Conservation (phyloP, 495 filamentous ascomycete genomes). For the Aspergillus avenaceus region DNA sequence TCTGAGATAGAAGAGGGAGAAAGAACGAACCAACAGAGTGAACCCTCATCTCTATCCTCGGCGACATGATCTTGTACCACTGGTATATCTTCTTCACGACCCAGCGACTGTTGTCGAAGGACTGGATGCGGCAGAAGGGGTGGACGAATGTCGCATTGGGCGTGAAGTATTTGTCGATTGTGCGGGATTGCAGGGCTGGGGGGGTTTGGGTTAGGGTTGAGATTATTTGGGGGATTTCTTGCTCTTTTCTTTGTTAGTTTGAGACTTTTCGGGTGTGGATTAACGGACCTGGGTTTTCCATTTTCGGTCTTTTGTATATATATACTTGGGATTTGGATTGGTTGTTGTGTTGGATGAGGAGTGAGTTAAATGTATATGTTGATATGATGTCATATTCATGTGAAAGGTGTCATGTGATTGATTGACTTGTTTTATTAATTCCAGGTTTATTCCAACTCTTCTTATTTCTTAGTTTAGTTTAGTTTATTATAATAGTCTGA, state of each 20-base stretch:
- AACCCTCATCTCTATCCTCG: conserved; percentile 64
- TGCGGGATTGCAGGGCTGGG: conserved; percentile 55
- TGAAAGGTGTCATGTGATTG: no score
- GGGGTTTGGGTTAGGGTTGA: conserved; percentile 59
- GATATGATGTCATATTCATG: conserved; percentile 9
- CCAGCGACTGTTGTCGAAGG: conserved; percentile 51
- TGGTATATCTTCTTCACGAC: conserved; percentile 67
- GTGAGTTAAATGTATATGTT: background rate
- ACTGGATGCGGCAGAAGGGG: conserved; percentile 72
- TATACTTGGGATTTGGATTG: no score
- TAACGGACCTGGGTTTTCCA: conserved; percentile 39
- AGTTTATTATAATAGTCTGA: no score
- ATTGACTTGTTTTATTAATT: no score
- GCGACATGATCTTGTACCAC: conserved; percentile 84
- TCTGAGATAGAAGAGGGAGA: background rate
- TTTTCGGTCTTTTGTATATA: conserved; percentile 8
- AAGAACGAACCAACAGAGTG: conserved; percentile 56
- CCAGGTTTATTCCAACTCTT: no score
- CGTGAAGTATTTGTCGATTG: conserved; percentile 67
- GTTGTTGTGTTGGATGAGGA: background rate
- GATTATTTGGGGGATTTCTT: conserved; percentile 61
- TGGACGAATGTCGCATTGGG: conserved; percentile 68
- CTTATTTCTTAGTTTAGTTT: no score
- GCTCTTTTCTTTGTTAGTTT: conserved; percentile 23
- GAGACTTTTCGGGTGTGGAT: background rate